These are phyloP conservation scores for Pachyrhizus erosus DNA, from an alignment of 306 rosid species.

Conservation along the genomic window DNA sequence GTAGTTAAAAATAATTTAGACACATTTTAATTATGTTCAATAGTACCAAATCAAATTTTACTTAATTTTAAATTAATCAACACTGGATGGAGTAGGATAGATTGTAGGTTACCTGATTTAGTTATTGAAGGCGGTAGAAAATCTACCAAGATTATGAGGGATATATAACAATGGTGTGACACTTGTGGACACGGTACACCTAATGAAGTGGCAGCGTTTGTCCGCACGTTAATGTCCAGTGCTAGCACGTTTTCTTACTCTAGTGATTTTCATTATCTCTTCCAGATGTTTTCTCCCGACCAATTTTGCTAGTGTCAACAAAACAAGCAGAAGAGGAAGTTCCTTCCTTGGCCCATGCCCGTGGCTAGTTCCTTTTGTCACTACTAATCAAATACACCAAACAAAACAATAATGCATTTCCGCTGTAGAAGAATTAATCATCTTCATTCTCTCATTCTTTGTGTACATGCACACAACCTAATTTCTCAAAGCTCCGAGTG, in stretches of 20 bases:
- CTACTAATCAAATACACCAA: conserved; percentile 37
- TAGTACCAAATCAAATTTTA: background rate
- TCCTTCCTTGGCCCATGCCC: conserved; percentile 58
- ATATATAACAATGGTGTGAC: conserved; percentile 28
- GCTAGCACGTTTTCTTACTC: conserved; percentile 49
- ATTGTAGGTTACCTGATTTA: background rate
- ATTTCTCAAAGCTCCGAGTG: conserved; percentile 28
- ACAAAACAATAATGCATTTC: conserved; percentile 57
- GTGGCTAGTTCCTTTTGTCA: conserved; percentile 70
- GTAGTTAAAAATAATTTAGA: background rate
- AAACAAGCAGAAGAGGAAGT: conserved; percentile 58
- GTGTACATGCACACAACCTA: conserved; percentile 32
- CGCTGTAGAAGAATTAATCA: conserved; percentile 44
- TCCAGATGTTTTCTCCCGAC: background rate
- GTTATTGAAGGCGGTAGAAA: background rate
- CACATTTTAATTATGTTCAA: background rate
- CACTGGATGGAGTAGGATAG: background rate
- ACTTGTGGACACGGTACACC: conserved; percentile 16
- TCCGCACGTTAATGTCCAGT: conserved; percentile 57
- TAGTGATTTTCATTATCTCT: conserved; percentile 57
- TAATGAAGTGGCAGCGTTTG: conserved; percentile 48
- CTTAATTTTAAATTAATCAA: background rate
- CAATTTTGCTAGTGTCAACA: conserved; percentile 40
- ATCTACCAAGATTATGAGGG: background rate
- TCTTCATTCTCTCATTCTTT: conserved; percentile 33